phyloP scores from a whole-genome alignment of 169 alveolate species.

The Plasmodium malariae region DNA sequence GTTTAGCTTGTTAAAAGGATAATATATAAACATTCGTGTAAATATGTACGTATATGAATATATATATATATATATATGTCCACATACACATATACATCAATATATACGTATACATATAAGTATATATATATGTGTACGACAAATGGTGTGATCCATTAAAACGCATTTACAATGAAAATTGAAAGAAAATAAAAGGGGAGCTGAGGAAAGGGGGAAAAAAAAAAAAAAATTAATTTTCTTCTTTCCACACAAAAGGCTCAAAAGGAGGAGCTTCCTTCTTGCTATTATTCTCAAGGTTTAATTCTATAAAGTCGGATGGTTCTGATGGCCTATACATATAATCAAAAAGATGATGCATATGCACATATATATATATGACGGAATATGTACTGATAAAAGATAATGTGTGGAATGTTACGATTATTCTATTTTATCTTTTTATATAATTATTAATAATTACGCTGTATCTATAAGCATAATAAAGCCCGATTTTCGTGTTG shows the following conservation, averaged over 20 bases:
- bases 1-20: not conserved
- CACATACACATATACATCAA: no score
- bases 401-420: not conserved
- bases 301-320: slow-evolving; percentile 73
- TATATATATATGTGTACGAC: not conserved
- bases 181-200: not conserved
- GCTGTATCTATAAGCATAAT: slow-evolving; percentile 88
- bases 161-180: not conserved
- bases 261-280: slow-evolving; percentile 78
- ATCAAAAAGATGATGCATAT: not conserved
- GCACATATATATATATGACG: not conserved
- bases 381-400: not conserved
- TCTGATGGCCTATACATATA: slow-evolving; percentile 56
- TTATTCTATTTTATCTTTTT: not conserved
- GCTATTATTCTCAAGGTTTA: slow-evolving; percentile 20
- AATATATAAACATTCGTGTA: not conserved
- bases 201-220: not conserved
- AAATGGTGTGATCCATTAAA: not conserved
- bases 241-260: slow-evolving; percentile 77
- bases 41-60: not conserved
- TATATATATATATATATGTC: no score
- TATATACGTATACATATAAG: no score
- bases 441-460: slow-evolving; percentile 22
- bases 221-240: slow-evolving; percentile 46
- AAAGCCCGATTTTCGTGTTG: slow-evolving; percentile 90